Percentiles rank a stretch among this genome's conserved stretches.
Evolutionary conservation across 2,329 filamentous ascomycete genomes (phyloP).

Genomic region (Huntiella decipiens): DNA sequence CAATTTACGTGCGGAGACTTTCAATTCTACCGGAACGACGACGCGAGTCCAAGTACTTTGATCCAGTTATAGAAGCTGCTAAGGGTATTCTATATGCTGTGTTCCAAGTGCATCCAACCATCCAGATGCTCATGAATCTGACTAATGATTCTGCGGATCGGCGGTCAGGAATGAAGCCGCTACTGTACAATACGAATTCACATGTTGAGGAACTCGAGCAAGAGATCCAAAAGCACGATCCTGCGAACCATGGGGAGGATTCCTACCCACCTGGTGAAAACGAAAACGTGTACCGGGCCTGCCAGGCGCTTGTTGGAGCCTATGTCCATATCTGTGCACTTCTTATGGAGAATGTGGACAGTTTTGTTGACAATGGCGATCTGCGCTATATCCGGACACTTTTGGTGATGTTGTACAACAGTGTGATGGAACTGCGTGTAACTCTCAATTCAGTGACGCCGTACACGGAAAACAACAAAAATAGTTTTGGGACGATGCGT

Average conservation of each 20-base stretch:
- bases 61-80: constrained; percentile 44
- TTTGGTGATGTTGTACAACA: constrained; percentile 44
- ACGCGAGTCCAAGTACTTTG: constrained; percentile 39
- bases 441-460: constrained; percentile 23
- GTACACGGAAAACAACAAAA: not conserved
- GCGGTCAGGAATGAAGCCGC: constrained; percentile 44
- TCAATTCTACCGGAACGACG: constrained; percentile 45
- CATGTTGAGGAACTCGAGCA: constrained; percentile 47
- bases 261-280: constrained; percentile 31
- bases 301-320: constrained; percentile 42
- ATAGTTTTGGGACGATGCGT: constrained; percentile 2
- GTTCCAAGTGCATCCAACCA: constrained; percentile 49
- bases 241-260: constrained; percentile 20
- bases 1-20: constrained; percentile 43
- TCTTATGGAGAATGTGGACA: constrained; percentile 41
- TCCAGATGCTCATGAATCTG: constrained; percentile 44
- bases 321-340: constrained; percentile 47
- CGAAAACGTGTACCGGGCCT: constrained; percentile 44
- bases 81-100: constrained; percentile 49
- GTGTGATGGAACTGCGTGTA: constrained; percentile 46
- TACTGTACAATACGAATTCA: constrained; percentile 48
- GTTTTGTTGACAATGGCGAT: constrained; percentile 45
- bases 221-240: constrained; percentile 43
- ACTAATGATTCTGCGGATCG: constrained; percentile 41
- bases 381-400: constrained; percentile 48